Evolutionary conservation across 257 asterid genomes (phyloP).

Genomic region (Handroanthus guayacan): DNA sequence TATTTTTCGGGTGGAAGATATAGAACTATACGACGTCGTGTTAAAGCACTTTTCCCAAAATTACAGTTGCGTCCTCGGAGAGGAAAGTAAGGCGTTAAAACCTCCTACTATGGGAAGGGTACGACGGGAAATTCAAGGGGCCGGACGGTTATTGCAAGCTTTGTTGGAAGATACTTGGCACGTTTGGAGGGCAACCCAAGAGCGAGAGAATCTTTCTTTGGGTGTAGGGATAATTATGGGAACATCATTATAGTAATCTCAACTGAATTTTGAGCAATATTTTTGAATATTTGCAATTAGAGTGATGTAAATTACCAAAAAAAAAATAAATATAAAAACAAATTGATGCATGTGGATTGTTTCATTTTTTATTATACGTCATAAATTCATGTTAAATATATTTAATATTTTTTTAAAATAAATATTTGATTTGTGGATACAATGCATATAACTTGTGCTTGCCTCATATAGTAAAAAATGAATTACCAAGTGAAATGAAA

Average conservation of each 20-base stretch:
- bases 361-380: too few relatives aligned
- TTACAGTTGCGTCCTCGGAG: conserved; percentile 29
- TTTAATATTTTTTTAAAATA: too few relatives aligned
- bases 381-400: too few relatives aligned
- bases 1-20: conserved; percentile 28
- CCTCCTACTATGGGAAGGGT: neutral
- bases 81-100: neutral
- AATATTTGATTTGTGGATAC: too few relatives aligned
- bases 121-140: neutral
- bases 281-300: neutral
- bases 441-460: too few relatives aligned
- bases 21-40: conserved; percentile 34
- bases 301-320: neutral
- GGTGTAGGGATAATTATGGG: neutral
- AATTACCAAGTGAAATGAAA: too few relatives aligned
- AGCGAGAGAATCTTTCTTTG: neutral
- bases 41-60: neutral
- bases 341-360: too few relatives aligned
- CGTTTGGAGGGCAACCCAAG: conserved; percentile 11
- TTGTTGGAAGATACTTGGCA: conserved; percentile 36
- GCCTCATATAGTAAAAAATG: too few relatives aligned
- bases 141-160: neutral
- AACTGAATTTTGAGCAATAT: conserved; percentile 2
- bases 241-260: neutral
- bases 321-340: too few relatives aligned